Evolutionary conservation across 2,329 filamentous ascomycete genomes (phyloP).

Genomic region (Nemania sp.): DNA sequence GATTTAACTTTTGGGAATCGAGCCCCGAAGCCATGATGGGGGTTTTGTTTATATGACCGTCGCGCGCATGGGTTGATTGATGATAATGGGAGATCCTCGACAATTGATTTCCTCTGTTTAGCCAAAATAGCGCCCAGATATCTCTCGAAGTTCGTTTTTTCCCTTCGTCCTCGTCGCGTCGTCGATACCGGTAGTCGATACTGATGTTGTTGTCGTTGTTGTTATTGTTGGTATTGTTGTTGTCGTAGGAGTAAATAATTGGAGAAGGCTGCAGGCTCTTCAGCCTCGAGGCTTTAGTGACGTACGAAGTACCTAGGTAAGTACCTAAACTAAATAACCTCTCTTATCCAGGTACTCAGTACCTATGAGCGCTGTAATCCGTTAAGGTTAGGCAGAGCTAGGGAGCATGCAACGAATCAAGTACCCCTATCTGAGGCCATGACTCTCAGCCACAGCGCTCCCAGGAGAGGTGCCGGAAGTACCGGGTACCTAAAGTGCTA

Average conservation of each 20-base stretch:
- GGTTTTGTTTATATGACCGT: neutral
- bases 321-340: slow-evolving; percentile 3
- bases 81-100: neutral
- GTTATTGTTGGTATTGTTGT: neutral
- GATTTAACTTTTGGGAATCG: slow-evolving; percentile 54
- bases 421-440: too few species aligned
- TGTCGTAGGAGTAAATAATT: slow-evolving; percentile 3
- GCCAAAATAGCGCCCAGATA: neutral
- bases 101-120: neutral
- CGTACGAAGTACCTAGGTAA: neutral
- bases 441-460: too few species aligned
- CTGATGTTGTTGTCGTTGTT: neutral
- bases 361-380: too few species aligned
- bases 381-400: too few species aligned
- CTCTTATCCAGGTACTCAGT: too few species aligned
- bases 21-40: slow-evolving; percentile 50
- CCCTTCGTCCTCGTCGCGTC: slow-evolving; percentile 6
- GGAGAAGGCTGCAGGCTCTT: slow-evolving; percentile 23
- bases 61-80: slow-evolving; percentile 3
- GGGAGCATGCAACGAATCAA: too few species aligned
- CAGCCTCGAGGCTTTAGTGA: slow-evolving; percentile 25
- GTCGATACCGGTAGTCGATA: too few species aligned
- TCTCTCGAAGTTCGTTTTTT: neutral
- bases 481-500: too few species aligned
- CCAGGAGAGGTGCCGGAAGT: too few species aligned